These are phyloP conservation scores for Colletotrichum navitas DNA, from an alignment of 2,329 filamentous ascomycete species.

Conservation along the genomic window DNA sequence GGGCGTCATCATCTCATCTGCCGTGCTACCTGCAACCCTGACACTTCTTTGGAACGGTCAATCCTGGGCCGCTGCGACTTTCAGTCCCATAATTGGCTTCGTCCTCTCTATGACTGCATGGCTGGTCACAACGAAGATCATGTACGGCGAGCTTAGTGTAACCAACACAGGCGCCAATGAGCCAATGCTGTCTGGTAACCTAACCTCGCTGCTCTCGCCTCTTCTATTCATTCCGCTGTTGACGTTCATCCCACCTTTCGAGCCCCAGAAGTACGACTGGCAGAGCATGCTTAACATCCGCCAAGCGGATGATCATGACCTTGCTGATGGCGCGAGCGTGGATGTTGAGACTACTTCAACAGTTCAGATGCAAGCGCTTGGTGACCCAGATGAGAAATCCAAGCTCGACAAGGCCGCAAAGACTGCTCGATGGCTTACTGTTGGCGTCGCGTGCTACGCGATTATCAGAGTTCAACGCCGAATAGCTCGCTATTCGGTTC, in stretches of 20 bases:
- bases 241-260: constrained; percentile 62
- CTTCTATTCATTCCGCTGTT: constrained; percentile 77
- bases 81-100: constrained; percentile 77
- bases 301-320: constrained; percentile 78
- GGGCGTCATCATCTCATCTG: constrained; percentile 84
- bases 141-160: constrained; percentile 75
- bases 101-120: constrained; percentile 78
- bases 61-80: constrained; percentile 68
- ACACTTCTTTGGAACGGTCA: constrained; percentile 81
- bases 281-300: constrained; percentile 80
- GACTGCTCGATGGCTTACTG: constrained; percentile 62
- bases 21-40: constrained; percentile 80
- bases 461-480: no score
- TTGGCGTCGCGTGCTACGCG: no score
- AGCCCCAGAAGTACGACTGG: constrained; percentile 80
- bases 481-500: no score
- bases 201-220: constrained; percentile 80
- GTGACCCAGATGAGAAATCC: constrained; percentile 51
- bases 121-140: constrained; percentile 80
- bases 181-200: constrained; percentile 85
- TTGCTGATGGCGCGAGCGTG: constrained; percentile 70
- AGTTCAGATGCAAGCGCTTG: constrained; percentile 48
- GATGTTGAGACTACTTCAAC: constrained; percentile 75
- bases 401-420: constrained; percentile 62
- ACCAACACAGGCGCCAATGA: constrained; percentile 80